These are phyloP conservation scores for Nemania diffusa DNA, from an alignment of 2,329 filamentous ascomycete genomes.

Conservation along the genomic window DNA sequence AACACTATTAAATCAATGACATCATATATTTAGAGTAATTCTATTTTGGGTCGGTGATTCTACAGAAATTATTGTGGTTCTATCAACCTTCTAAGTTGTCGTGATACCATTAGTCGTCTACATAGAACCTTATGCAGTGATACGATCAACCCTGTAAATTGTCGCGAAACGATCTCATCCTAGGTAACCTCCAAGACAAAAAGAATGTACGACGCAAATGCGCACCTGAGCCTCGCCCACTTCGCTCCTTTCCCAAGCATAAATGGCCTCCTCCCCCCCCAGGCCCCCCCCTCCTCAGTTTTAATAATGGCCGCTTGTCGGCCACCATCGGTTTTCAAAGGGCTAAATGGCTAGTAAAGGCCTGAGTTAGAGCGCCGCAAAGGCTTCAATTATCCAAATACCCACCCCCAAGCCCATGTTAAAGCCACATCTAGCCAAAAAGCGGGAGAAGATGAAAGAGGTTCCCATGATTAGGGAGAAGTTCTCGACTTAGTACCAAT, in stretches of 20 bases:
- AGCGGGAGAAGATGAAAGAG: no score
- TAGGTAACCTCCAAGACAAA: not conserved
- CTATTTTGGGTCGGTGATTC: not conserved
- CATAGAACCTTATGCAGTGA: not conserved
- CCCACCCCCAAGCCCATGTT: no score
- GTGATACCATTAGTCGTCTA: no score
- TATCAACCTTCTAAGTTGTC: not conserved
- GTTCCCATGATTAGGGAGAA: no score
- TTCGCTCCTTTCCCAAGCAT: conserved; percentile 2
- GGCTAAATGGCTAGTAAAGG: no score
- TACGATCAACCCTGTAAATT: not conserved
- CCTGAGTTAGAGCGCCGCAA: no score
- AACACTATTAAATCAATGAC: not conserved
- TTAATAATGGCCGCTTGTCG: conserved; percentile 14
- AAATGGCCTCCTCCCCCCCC: conserved; percentile 28
- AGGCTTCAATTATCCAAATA: no score
- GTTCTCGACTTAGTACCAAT: no score
- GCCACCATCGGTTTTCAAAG: not conserved
- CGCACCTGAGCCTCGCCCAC: not conserved
- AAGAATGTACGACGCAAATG: not conserved
- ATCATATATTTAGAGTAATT: not conserved
- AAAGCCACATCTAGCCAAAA: no score
- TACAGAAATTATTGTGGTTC: not conserved
- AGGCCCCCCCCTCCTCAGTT: conserved; percentile 25
- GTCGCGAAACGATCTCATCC: not conserved